A percentile compares a stretch with the other conserved stretches of the same genome.
These are phyloP conservation scores for Bonnemaisonia californica DNA, from an alignment of 31 red algal genomes.

Conservation along the genomic window DNA sequence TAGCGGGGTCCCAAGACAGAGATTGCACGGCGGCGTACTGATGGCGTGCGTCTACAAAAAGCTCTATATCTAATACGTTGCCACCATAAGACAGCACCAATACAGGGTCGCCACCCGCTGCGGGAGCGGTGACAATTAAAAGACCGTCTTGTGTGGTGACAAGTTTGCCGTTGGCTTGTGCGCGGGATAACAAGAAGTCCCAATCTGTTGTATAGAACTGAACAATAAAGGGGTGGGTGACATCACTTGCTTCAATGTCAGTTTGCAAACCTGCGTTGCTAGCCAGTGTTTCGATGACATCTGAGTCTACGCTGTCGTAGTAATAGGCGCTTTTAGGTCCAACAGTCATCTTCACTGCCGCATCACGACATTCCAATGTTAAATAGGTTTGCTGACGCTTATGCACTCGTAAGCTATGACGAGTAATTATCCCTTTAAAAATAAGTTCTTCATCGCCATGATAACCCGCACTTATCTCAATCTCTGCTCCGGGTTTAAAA, in stretches of 20 bases:
- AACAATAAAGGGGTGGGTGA: neutral
- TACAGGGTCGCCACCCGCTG: no score
- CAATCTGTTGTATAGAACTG: neutral
- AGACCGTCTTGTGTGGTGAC: neutral
- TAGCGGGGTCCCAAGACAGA: no score
- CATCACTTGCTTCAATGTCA: neutral
- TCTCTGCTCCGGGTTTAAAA: neutral
- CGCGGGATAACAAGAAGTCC: neutral
- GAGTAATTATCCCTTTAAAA: slow-evolving; percentile 4
- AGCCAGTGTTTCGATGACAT: neutral
- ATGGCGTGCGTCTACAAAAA: no score
- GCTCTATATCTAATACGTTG: no score
- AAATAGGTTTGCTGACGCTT: neutral
- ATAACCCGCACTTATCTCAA: slow-evolving; percentile 4
- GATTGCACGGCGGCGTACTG: no score
- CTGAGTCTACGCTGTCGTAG: neutral
- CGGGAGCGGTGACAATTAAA: no score
- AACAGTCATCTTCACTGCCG: slow-evolving; percentile 1
- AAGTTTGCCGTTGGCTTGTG: neutral
- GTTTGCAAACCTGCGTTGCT: neutral
- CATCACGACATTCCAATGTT: neutral
- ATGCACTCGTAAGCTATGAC: neutral
- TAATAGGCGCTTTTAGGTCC: neutral
- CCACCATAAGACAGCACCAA: no score
- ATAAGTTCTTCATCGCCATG: neutral